phyloP scores from a whole-genome alignment of 2,329 filamentous ascomycete species.

The Knufia fluminis region DNA sequence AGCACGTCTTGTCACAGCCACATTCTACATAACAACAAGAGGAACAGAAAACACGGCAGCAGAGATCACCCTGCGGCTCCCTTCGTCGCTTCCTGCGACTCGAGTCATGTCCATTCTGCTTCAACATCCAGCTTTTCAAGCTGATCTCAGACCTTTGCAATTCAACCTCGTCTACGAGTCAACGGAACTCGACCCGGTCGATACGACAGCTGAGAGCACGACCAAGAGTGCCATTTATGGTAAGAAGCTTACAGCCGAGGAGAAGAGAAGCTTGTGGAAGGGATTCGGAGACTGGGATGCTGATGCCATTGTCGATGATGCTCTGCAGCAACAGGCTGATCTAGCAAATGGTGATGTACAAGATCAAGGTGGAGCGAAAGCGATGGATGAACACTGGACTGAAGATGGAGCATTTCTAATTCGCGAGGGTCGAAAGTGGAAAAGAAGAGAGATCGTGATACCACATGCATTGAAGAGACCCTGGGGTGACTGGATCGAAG shows the following conservation, averaged over 20 bases:
- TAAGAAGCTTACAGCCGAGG: conserved; percentile 29
- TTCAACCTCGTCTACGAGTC: conserved; percentile 76
- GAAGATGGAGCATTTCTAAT: conserved; percentile 15
- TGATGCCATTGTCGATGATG: conserved; percentile 42
- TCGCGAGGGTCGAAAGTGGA: conserved; percentile 47
- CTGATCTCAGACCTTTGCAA: conserved; percentile 42
- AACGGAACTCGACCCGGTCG: conserved; percentile 76
- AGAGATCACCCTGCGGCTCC: conserved; percentile 2
- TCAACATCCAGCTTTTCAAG: conserved; percentile 41
- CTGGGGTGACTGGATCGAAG: conserved; percentile 54
- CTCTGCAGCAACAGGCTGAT: conserved; percentile 31
- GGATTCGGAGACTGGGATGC: conserved; percentile 29
- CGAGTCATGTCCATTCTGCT: conserved; percentile 73
- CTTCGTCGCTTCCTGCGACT: conserved; percentile 60
- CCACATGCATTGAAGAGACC: conserved; percentile 61
- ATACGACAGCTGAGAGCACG: conserved; percentile 22
- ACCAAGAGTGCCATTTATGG: conserved; percentile 5
- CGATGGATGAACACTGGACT: conserved; percentile 9
- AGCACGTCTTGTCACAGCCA: conserved; percentile 58
- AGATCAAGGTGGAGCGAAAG: conserved; percentile 28
- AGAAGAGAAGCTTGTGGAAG: conserved; percentile 48
- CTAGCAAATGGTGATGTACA: conserved; percentile 31
- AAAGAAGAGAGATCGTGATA: conserved; percentile 71
- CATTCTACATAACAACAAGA: conserved; percentile 44
- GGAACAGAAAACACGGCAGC: conserved; percentile 10